Percentiles rank a stretch among this genome's conserved stretches.
phyloP scores from a whole-genome alignment of 352 stramenopile genomes.

The Salisapilia sapeloensis region DNA sequence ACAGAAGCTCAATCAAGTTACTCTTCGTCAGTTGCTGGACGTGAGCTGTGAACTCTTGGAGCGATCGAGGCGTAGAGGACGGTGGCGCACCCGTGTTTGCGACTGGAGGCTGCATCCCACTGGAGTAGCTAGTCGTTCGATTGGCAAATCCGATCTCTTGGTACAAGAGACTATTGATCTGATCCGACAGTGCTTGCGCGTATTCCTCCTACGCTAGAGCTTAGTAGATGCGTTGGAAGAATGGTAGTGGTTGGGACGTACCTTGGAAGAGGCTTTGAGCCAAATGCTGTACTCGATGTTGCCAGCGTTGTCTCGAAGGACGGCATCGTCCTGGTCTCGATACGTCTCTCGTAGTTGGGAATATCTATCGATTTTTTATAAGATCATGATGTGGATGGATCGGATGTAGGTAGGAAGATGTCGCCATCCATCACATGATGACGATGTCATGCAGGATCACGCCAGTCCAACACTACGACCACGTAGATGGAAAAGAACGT shows the following conservation, averaged over 20 bases:
- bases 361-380: no score
- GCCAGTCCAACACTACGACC: no score
- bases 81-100: no score
- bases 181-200: neutral
- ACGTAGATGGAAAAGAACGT: no score
- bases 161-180: conserved; percentile 11
- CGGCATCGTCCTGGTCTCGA: conserved; percentile 25
- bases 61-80: no score
- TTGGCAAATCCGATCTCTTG: conserved; percentile 2
- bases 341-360: conserved; percentile 40
- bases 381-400: no score
- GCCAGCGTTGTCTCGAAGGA: conserved; percentile 35
- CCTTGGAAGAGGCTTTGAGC: conserved; percentile 14
- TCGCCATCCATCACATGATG: no score
- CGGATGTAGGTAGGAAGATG: no score
- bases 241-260: conserved; percentile 5
- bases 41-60: conserved; percentile 48
- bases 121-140: conserved; percentile 10
- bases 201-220: conserved; percentile 6
- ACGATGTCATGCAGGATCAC: no score
- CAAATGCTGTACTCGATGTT: conserved; percentile 57
- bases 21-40: conserved; percentile 51
- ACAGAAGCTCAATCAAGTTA: conserved; percentile 49
- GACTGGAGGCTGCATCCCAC: no score
- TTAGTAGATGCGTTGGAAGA: neutral